A percentile compares a stretch with the other conserved stretches of the same genome.
These are phyloP conservation scores for Xylaria nigripes DNA, from an alignment of 495 filamentous ascomycete species.

Conservation along the genomic window DNA sequence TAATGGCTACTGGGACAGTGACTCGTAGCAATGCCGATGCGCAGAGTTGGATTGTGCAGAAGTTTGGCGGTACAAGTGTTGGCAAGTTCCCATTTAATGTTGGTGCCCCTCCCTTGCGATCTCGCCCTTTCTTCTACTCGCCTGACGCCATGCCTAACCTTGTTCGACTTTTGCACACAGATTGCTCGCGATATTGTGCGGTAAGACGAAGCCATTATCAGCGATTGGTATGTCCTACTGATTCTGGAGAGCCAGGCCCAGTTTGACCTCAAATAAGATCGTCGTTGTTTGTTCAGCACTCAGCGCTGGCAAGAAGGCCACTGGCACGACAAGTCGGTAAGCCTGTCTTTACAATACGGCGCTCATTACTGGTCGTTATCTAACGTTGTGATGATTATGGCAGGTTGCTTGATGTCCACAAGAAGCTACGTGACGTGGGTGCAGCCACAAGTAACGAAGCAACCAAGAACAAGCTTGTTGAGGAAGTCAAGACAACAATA, in stretches of 20 bases:
- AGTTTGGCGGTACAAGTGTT: conserved; percentile 70
- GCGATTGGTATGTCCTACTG: conserved; percentile 2
- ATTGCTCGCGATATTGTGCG: conserved; percentile 68
- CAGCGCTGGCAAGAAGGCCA: conserved; percentile 80
- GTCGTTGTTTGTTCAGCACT: conserved; percentile 90
- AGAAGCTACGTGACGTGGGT: conserved; percentile 61
- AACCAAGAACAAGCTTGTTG: conserved; percentile 57
- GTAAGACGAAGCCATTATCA: conserved; percentile 37
- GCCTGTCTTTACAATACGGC: conserved; percentile 25
- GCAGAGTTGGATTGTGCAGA: conserved; percentile 69
- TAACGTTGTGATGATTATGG: conserved; percentile 4
- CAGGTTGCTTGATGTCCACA: conserved; percentile 48
- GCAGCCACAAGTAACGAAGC: conserved; percentile 55
- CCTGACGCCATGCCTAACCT: conserved; percentile 12
- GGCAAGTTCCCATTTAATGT: conserved; percentile 33
- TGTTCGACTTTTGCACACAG: conserved; percentile 25
- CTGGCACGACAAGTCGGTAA: conserved; percentile 92
- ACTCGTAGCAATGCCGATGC: conserved; percentile 27
- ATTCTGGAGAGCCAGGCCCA: conserved; percentile 44
- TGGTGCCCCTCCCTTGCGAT: conserved; percentile 13
- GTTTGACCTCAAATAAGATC: conserved; percentile 58
- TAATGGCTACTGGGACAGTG: conserved; percentile 15
- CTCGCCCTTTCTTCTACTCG: background rate
- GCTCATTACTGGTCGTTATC: conserved; percentile 1
- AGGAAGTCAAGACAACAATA: conserved; percentile 61